Percentiles rank a stretch among this genome's conserved stretches.
Evolutionary conservation across 306 rosid species (phyloP).

Genomic region (Cucumis melo): DNA sequence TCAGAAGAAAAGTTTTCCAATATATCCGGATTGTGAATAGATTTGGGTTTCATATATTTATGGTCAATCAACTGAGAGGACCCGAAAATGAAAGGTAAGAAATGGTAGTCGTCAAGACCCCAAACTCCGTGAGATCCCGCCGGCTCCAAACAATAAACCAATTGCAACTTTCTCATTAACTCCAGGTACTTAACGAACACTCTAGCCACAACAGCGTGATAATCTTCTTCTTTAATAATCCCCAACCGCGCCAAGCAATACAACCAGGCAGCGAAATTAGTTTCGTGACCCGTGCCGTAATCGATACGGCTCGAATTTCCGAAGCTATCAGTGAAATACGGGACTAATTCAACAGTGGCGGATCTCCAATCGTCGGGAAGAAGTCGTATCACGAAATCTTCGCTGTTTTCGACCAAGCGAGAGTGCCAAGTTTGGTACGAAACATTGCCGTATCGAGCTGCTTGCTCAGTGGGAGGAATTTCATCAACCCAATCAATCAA

Average conservation of each 20-base stretch:
- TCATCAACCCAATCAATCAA: constrained; percentile 56
- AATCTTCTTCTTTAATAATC: constrained; percentile 60
- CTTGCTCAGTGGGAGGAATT: constrained; percentile 58
- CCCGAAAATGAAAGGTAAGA: constrained; percentile 78
- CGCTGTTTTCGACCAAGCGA: constrained; percentile 25
- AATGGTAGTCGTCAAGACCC: constrained; percentile 95
- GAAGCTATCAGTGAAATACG: constrained; percentile 62
- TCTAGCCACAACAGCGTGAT: constrained; percentile 46
- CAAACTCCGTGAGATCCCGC: constrained; percentile 99
- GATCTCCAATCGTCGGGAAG: constrained; percentile 37
- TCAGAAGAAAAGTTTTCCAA: constrained; percentile 70
- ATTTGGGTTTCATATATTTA: constrained; percentile 91
- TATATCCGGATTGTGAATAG: constrained; percentile 79
- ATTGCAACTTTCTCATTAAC: constrained; percentile 80
- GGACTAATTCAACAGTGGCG: constrained; percentile 50
- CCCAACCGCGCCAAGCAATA: constrained; percentile 68
- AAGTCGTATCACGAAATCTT: constrained; percentile 32
- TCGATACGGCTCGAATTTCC: constrained; percentile 85
- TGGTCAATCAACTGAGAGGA: constrained; percentile 86
- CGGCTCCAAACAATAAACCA: constrained; percentile 68
- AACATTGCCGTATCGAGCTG: constrained; percentile 70
- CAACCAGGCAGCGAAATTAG: constrained; percentile 85
- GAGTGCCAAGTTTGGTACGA: constrained; percentile 71
- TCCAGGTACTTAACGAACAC: constrained; percentile 70
- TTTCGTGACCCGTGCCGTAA: constrained; percentile 93